Evolutionary conservation across 2,329 filamentous ascomycete genomes (phyloP).

Genomic region (Trichoderma sp.): DNA sequence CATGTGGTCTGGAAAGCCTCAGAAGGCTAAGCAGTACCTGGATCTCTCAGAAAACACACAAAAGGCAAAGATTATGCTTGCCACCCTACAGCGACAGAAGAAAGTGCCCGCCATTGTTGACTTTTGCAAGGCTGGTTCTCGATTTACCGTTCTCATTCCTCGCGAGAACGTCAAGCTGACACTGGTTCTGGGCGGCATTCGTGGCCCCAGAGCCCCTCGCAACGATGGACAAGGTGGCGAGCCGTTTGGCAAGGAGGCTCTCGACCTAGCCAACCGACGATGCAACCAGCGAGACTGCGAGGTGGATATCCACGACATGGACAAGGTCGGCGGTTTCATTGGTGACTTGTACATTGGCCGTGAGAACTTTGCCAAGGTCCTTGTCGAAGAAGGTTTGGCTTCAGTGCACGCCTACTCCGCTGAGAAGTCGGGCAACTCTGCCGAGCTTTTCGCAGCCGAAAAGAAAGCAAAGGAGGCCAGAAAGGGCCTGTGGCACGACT

Average conservation of each 20-base stretch:
- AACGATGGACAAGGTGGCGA: conserved; percentile 74
- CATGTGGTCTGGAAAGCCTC: conserved; percentile 89
- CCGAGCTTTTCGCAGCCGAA: conserved; percentile 84
- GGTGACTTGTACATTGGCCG: conserved; percentile 90
- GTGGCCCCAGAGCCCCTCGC: conserved; percentile 81
- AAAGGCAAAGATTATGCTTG: conserved; percentile 92
- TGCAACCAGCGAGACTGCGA: conserved; percentile 94
- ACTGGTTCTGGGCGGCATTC: conserved; percentile 89
- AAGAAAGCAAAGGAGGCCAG: conserved; percentile 82
- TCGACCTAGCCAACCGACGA: conserved; percentile 84
- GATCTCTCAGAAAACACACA: conserved; percentile 92
- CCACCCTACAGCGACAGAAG: conserved; percentile 83
- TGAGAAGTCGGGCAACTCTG: conserved; percentile 87
- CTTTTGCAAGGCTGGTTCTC: conserved; percentile 94
- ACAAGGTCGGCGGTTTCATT: conserved; percentile 97
- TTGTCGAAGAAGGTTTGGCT: conserved; percentile 91
- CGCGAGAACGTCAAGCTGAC: conserved; percentile 93
- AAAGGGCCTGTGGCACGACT: conserved; percentile 90
- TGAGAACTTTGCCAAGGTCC: conserved; percentile 89
- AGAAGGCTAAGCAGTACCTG: conserved; percentile 76
- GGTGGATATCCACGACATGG: conserved; percentile 89
- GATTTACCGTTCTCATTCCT: conserved; percentile 88
- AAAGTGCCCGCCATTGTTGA: conserved; percentile 92
- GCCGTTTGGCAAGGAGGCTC: conserved; percentile 90
- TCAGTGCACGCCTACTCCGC: conserved; percentile 93